Evolutionary conservation across 306 rosid genomes (phyloP), one percentile per base, ranked within the genome.

Genomic region (Vigna nakashimae): DNA sequence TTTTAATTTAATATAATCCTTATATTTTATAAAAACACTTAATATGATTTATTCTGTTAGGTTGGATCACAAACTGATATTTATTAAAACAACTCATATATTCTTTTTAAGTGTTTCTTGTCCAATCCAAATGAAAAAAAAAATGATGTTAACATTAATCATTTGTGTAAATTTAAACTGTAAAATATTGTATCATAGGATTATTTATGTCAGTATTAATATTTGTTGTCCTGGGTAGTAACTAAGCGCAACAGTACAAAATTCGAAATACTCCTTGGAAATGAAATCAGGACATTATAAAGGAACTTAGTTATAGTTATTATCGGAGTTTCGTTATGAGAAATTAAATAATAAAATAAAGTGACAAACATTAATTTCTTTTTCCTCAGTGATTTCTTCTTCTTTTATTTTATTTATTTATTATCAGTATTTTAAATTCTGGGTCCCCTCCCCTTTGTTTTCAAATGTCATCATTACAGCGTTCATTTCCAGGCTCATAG

Each of bases 381-480:
- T 26, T 38, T 60, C 14, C 0, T 17, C 1, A 14, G 50, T n/a
- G 16, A 63, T 65, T 8, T 4, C 1, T 32, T 9, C 7, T 15
- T 60, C 6, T 9, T 3, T 20, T 58, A 30, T 40, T 7, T 40
- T 38, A 38, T 38, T 6, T 38, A 38, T 38, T 6, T 38, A 38
- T 7, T 40, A 40, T 7, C 2, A 7, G 2, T 8, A 40, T 40
- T 30, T 28, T 3, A 48, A 53, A 76, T 52, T 50, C 0, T 2
- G n/a, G 65, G 63, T 10, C 55, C 72, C 65, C 66, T 49, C 59
- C 16, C 40, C 72, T 72, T 79, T 40, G 51, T 43, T 26, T 71
- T 72, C 51, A 24, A 58, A 60, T 49, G 72, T 24, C 14, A 59
- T 71, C 75, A 20, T 71, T 62, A 5, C 6, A 59, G 65, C 15